Base-by-base conservation (phyloP, 2,329 filamentous ascomycete species). In the Amesomyces nigricolor region DNA sequence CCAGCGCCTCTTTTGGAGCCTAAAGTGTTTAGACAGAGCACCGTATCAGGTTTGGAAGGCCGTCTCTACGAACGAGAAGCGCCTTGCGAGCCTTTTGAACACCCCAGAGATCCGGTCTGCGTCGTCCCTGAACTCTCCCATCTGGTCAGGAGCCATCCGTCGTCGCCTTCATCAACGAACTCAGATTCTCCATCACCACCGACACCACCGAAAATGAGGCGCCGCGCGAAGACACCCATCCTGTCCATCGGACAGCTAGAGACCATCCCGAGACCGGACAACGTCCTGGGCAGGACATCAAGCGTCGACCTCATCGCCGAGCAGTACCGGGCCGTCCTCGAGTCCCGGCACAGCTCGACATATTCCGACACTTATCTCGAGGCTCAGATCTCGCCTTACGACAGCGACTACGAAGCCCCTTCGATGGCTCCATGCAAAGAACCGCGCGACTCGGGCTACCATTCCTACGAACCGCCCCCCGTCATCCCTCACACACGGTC, bases 201-300 rank as follows among this genome's bases (percentile, higher is more conserved):
- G 1, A 53, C 58, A 2, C 22, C 22, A 26, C 53, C 61, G 5
- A 69, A 68, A 2, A 70, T 71, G 61, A 72, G 76, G 54, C 72
- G 75, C 30, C 74, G 75, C 50, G 75, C 77, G 39, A 81, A 80
- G 64, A 80, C 77, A 2, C 78, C 78, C 0, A 75, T 80, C 19
- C 71, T 71, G 42, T 68, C 69, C 9, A 76, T 80, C 54, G 77
- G 77, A 13, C 77, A 80, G 61, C 68, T 78, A 2, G 78, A 80
- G 56, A 67, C 58, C 42, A 62, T 58, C 29, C 57, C 58, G 8
- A 43, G 55, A 11, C 60, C 61, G 6, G 32, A 43, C 40, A 60
- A 62, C 40, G 55, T 54, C 6, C 42, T 60, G 3, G 66, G 66
- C 35, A 71, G 72, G 59, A 70, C 68, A 1, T 70, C 71, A 1